Base-by-base conservation (phyloP, 2,329 filamentous ascomycete species). In the Sordariomycetes sp. region DNA sequence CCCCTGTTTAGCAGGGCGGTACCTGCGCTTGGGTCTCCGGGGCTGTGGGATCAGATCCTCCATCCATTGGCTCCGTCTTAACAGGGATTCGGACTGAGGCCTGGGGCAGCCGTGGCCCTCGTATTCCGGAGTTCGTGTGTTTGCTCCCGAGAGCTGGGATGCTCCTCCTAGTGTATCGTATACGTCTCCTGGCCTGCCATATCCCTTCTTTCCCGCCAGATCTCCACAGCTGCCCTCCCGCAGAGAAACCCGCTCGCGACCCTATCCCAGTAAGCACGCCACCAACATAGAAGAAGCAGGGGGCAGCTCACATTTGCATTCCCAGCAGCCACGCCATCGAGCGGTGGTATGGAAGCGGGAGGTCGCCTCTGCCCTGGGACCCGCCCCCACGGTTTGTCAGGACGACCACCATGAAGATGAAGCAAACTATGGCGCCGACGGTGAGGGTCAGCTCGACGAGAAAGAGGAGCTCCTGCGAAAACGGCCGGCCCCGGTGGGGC, bases 261-360 rank as follows among this genome's bases (percentile, higher is more conserved):
- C 55, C 55, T 57, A 57, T 18, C 40, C 40, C 40, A 46, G 11
- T 40, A 18, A 46, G 5, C 40, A 37, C 24, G 18, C 20, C 10
- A 55, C 24, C n/a, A 46, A 48, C 14, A 24, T 14, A 3, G 50
- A 22, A 50, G 32, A 24, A 35, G 14, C 10, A 35, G 1, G 54
- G 14, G n/a, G 8, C 1, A 24, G 24, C 55, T 57, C 20, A 57
- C 55, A 57, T 57, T 22, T 52, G 55, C 32, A 57, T 35, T 20
- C 55, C 55, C 3, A 57, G 34, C 7, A 57, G 28, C 55, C 55
- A 57, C 7, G 28, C 55, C 22, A 57, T 32, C 25, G 55, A 57
- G n/a, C 40, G 37, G 28, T 22, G 18, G 18, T 50, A 57, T 20
- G 46, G 7, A 6, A 25, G 12, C 28, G 22, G 48, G 28, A 46